Conservation (phyloP, 495 filamentous ascomycete species). For the Penicillium canescens region DNA sequence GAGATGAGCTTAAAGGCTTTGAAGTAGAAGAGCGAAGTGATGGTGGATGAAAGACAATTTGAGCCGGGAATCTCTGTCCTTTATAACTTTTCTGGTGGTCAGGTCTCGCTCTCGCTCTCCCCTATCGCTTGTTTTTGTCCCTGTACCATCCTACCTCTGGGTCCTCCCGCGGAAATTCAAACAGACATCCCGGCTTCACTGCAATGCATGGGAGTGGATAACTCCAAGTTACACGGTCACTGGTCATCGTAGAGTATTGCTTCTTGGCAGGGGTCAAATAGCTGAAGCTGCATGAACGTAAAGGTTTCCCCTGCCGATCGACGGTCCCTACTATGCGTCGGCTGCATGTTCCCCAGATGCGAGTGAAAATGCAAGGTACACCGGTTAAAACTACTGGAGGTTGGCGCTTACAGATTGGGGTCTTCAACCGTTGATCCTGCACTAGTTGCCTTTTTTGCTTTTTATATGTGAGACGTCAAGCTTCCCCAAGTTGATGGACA, state of each 20-base stretch:
- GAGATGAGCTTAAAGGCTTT: constrained; percentile 1
- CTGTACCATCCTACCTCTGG: too few species aligned
- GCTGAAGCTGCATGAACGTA: not conserved
- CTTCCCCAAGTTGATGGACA: not conserved
- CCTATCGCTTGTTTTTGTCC: not conserved
- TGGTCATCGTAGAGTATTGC: constrained; percentile 7
- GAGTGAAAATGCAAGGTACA: not conserved
- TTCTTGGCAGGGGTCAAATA: not conserved
- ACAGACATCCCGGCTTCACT: not conserved
- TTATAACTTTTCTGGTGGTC: constrained; percentile 15
- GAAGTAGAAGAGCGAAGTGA: constrained; percentile 11
- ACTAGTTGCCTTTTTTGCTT: not conserved
- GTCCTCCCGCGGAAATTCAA: not conserved
- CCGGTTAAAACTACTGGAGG: not conserved
- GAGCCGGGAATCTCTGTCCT: constrained; percentile 1
- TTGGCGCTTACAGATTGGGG: not conserved
- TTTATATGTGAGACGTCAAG: not conserved
- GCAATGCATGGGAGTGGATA: constrained; percentile 4
- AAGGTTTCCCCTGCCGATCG: not conserved
- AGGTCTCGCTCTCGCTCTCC: not conserved
- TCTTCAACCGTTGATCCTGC: not conserved
- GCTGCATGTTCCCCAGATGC: not conserved
- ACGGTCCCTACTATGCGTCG: not conserved
- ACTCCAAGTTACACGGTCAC: not conserved
- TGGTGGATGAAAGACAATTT: constrained; percentile 4